Evolutionary conservation across 2,329 filamentous ascomycete species (phyloP).

Genomic region (Colletotrichum liaoningense): DNA sequence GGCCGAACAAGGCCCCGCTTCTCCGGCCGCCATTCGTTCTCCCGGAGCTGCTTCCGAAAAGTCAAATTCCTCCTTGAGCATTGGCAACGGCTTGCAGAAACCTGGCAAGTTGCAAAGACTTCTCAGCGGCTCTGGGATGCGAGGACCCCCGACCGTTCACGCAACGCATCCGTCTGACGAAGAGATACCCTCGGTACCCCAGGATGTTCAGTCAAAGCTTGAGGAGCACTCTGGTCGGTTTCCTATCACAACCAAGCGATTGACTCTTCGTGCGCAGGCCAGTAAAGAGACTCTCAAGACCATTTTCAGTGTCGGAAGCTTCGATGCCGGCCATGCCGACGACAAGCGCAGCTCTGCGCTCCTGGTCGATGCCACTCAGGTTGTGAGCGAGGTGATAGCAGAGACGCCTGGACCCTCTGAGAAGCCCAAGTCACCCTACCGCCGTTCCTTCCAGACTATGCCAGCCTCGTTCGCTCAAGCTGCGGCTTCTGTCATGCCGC

Average conservation of each 20-base stretch:
- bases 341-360: background rate
- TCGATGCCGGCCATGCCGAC: constrained; percentile 43
- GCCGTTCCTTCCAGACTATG: constrained; percentile 32
- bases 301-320: constrained; percentile 62
- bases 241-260: constrained; percentile 48
- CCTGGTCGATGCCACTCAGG: background rate
- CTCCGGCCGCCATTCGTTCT: constrained; percentile 40
- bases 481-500: constrained; percentile 33
- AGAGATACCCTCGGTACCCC: constrained; percentile 49
- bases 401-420: background rate
- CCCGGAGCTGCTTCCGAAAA: constrained; percentile 45
- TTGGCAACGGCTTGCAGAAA: constrained; percentile 43
- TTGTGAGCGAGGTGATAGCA: background rate
- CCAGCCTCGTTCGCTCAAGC: constrained; percentile 33
- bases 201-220: constrained; percentile 48
- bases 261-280: constrained; percentile 51
- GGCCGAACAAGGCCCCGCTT: constrained; percentile 34
- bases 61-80: constrained; percentile 47
- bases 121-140: constrained; percentile 46
- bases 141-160: constrained; percentile 45
- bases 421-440: constrained; percentile 18
- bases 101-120: constrained; percentile 51
- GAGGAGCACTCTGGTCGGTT: constrained; percentile 48
- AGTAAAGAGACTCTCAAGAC: constrained; percentile 62
- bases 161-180: constrained; percentile 47